phyloP scores from a whole-genome alignment of 2,329 filamentous ascomycete species.

The Sclerotinia subarctica region DNA sequence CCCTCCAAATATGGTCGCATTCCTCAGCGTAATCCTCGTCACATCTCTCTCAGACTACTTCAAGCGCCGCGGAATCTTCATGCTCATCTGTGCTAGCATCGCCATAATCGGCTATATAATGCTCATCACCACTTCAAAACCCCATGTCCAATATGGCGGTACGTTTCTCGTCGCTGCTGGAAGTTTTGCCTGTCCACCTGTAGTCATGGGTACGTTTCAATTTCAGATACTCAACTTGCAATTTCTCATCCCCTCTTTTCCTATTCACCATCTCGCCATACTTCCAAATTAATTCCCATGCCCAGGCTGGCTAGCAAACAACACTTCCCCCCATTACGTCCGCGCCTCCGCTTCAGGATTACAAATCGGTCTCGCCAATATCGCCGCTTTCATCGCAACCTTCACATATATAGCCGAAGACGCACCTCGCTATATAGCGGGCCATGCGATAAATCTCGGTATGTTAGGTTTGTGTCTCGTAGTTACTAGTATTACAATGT shows the following conservation, averaged over 20 bases:
- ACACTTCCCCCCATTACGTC: constrained; percentile 16
- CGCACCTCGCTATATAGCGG: constrained; percentile 55
- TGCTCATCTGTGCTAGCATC: constrained; percentile 62
- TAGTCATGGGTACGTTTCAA: constrained; percentile 8
- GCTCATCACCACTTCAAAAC: constrained; percentile 61
- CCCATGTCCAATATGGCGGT: constrained; percentile 73
- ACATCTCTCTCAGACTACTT: constrained; percentile 75
- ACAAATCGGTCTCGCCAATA: constrained; percentile 63
- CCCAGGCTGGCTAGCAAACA: constrained; percentile 19
- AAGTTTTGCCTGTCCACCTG: constrained; percentile 66
- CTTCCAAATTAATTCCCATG: neutral
- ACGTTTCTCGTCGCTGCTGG: constrained; percentile 80
- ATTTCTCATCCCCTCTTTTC: neutral
- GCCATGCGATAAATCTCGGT: constrained; percentile 70
- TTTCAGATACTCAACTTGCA: neutral
- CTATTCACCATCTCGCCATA: no score
- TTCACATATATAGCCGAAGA: constrained; percentile 67
- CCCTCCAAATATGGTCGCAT: constrained; percentile 60
- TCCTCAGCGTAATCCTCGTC: constrained; percentile 61
- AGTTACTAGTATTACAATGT: constrained; percentile 64
- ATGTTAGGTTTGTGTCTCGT: constrained; percentile 69
- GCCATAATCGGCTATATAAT: constrained; percentile 76
- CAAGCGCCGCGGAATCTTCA: constrained; percentile 65
- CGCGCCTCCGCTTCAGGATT: constrained; percentile 15
- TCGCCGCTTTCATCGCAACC: constrained; percentile 61